A percentile compares a stretch with the other conserved stretches of the same genome.
These are phyloP conservation scores for Actinidia chinensis DNA, from an alignment of 179 eudicot genomes.

Conservation along the genomic window DNA sequence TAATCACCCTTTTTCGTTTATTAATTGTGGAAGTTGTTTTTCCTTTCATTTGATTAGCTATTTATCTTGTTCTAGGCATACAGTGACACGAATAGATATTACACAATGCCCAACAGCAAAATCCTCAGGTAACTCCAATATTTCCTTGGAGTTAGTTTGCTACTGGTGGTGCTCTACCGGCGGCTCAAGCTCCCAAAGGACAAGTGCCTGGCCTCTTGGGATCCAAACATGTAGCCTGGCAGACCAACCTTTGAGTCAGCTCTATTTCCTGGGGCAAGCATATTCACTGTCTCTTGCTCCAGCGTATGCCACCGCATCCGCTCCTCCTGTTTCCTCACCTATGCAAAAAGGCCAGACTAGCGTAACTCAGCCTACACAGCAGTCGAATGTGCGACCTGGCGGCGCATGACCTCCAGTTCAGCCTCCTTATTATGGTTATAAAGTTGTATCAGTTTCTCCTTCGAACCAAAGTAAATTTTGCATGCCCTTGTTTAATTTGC, in stretches of 20 bases:
- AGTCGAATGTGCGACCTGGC: slow-evolving; percentile 27
- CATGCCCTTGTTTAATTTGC: slow-evolving; percentile 2
- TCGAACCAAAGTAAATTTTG: not conserved
- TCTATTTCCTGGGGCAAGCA: slow-evolving; percentile 52
- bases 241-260: slow-evolving; percentile 43
- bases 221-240: slow-evolving; percentile 35
- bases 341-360: slow-evolving; percentile 18
- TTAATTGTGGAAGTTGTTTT: not conserved
- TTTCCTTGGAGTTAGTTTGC: slow-evolving; percentile 35
- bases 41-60: slow-evolving; percentile 10
- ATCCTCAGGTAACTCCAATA: slow-evolving; percentile 40
- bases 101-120: slow-evolving; percentile 57
- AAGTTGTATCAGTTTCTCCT: slow-evolving; percentile 7
- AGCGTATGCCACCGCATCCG: slow-evolving; percentile 34
- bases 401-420: slow-evolving; percentile 26
- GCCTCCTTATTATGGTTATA: slow-evolving; percentile 30
- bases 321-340: slow-evolving; percentile 22
- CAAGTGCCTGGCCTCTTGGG: slow-evolving; percentile 39
- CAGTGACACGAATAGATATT: slow-evolving; percentile 69
- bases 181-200: slow-evolving; percentile 28
- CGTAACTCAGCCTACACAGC: slow-evolving; percentile 20
- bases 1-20: not conserved
- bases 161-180: slow-evolving; percentile 17
- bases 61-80: slow-evolving; percentile 37
- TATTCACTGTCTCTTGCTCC: slow-evolving; percentile 32